Conservation (phyloP, 2,329 filamentous ascomycete genomes). For the Colletotrichum abscissum region DNA sequence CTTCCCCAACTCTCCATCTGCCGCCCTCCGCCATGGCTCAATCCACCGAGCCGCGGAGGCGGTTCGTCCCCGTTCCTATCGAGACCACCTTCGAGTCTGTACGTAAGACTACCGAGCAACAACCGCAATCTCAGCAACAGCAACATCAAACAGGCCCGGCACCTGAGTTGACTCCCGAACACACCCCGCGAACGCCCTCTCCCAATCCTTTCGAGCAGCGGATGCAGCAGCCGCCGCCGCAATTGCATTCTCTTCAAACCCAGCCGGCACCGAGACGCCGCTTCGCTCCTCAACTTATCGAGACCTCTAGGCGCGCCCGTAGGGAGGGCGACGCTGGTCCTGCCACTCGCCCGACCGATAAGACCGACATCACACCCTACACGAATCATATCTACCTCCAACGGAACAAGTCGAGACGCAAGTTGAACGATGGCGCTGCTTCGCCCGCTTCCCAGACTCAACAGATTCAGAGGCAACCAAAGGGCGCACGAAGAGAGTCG, state of each 20-base stretch:
- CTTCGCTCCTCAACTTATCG: slow-evolving; percentile 85
- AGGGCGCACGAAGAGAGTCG: slow-evolving; percentile 69
- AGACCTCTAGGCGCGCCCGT: slow-evolving; percentile 79
- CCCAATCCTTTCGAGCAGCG: slow-evolving; percentile 44
- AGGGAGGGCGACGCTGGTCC: slow-evolving; percentile 73
- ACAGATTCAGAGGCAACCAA: slow-evolving; percentile 48
- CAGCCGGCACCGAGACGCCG: slow-evolving; percentile 46
- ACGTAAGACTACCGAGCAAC: slow-evolving; percentile 47
- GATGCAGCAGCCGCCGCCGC: slow-evolving; percentile 44
- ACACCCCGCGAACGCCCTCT: slow-evolving; percentile 62
- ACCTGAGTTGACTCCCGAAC: slow-evolving; percentile 67
- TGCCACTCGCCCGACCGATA: slow-evolving; percentile 73
- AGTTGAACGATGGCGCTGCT: slow-evolving; percentile 39
- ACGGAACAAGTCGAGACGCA: slow-evolving; percentile 54
- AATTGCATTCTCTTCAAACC: slow-evolving; percentile 58
- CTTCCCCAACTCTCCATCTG: background rate
- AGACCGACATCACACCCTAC: slow-evolving; percentile 77
- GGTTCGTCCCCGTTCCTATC: slow-evolving; percentile 76
- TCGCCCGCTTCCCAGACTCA: slow-evolving; percentile 37
- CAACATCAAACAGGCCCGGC: slow-evolving; percentile 56
- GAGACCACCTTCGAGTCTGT: slow-evolving; percentile 76
- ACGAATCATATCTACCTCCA: slow-evolving; percentile 70
- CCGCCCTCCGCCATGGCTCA: slow-evolving; percentile 48
- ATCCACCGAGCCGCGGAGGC: slow-evolving; percentile 59
- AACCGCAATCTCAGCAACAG: slow-evolving; percentile 32